Evolutionary conservation across 768 basidiomycete species (phyloP), one percentile per base, ranked within the genome.

Genomic region (Ramaria rubella): DNA sequence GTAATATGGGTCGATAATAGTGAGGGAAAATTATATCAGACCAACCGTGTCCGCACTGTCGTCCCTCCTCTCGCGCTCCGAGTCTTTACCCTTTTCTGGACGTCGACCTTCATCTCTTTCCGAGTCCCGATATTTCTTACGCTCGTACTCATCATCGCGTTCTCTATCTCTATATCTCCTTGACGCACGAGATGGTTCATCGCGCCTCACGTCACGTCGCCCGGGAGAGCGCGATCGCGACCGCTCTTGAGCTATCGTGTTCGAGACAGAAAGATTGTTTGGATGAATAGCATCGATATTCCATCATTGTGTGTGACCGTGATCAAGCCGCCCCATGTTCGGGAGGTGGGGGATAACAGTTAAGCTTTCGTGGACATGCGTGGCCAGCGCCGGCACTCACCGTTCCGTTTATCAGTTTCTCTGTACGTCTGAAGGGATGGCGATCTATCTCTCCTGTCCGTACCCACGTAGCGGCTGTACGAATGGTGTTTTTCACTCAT

Each of bases 161-260:
- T 38, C 36, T 51, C 21, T n/a, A 27, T 56, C 43, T 45, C 55
- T 56, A 38, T 56, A 21, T 29, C 15, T 5, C 23, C 52, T 19
- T 33, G 33, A 33, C 5, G 38, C 21, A 30, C 31, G 27, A 17
- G 11, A 26, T 11, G 15, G 19, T 11, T 56, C n/a, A 2, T 34
- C 26, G 33, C 27, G 11, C 11, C 24, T 30, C 8, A n/a, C n/a
- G n/a, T n/a, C n/a, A n/a, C 34, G 31, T 7, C 45, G 42, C 3
- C 55, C 44, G 31, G 55, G 55, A 17, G 55, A 56, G 17, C 43
- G 55, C 6, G 55, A 56, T 11, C 55, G 55, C n/a, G 11, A 12
- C 17, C 42, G 43, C 17, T 4, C 46, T 48, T 11, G n/a, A 11
- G 36, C 11, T 38, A 11, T n/a, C 36, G 36, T 38, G n/a, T n/a